These are phyloP conservation scores for Eucalyptus tenuipes DNA, from an alignment of 345 rosid genomes.

Conservation along the genomic window DNA sequence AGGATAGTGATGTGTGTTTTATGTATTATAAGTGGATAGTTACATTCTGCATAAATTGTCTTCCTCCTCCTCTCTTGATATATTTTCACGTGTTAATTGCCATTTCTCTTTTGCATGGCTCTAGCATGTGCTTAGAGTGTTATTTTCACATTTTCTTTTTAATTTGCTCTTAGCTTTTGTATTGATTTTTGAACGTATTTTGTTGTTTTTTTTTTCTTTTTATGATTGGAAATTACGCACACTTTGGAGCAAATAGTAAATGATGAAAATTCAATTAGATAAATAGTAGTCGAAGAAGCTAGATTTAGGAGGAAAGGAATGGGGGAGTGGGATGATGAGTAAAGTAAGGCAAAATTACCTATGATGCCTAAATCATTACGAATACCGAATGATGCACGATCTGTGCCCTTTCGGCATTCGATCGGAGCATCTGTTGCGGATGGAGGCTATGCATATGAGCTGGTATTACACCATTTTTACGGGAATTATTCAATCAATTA, in stretches of 20 bases:
- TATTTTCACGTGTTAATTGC: neutral
- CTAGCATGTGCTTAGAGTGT: neutral
- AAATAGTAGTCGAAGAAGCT: neutral
- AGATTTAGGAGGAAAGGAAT: neutral
- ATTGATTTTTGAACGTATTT: neutral
- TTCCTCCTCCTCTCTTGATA: neutral
- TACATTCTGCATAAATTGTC: neutral
- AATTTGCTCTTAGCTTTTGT: neutral
- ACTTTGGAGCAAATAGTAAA: neutral
- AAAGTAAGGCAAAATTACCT: too few relatives aligned
- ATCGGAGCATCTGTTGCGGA: too few relatives aligned
- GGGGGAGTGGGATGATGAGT: too few relatives aligned
- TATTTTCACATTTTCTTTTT: neutral
- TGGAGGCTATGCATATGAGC: too few relatives aligned
- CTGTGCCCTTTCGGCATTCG: too few relatives aligned
- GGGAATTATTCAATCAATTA: too few relatives aligned
- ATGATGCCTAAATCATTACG: too few relatives aligned
- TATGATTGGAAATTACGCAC: neutral
- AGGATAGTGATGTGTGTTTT: neutral
- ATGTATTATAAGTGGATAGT: neutral
- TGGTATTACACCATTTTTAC: too few relatives aligned
- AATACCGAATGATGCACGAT: too few relatives aligned
- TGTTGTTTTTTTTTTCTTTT: neutral
- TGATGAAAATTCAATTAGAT: neutral
- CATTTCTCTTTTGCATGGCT: neutral